These are phyloP conservation scores for Hypoxylon perforatum DNA, from an alignment of 495 filamentous ascomycete species.

Conservation along the genomic window DNA sequence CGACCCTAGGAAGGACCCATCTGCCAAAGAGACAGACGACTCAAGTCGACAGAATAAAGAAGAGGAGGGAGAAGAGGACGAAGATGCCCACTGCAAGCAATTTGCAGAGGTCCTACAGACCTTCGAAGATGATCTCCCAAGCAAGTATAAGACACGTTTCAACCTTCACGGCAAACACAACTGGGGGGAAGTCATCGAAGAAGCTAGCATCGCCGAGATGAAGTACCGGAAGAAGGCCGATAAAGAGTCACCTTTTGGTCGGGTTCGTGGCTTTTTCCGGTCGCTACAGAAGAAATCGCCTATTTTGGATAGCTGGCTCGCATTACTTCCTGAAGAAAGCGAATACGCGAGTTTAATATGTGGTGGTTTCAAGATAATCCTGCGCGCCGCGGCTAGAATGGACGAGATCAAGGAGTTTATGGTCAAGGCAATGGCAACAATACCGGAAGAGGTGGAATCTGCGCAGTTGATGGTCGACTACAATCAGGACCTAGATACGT, in stretches of 20 bases:
- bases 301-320: constrained; percentile 1
- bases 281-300: constrained; percentile 14
- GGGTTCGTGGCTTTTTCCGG: constrained; percentile 9
- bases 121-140: constrained; percentile 1
- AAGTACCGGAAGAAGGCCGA: constrained; percentile 12
- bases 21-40: neutral
- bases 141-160: constrained; percentile 7
- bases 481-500: constrained; percentile 10
- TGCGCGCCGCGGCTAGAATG: constrained; percentile 19
- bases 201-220: constrained; percentile 16
- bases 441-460: constrained; percentile 16
- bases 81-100: constrained; percentile 1
- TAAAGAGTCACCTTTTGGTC: constrained; percentile 17
- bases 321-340: constrained; percentile 9
- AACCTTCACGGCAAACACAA: constrained; percentile 4
- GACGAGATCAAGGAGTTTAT: constrained; percentile 17
- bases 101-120: neutral
- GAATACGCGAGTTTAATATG: constrained; percentile 16
- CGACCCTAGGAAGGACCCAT: neutral
- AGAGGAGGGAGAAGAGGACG: too few relatives aligned
- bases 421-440: constrained; percentile 10
- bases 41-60: neutral
- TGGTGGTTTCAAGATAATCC: constrained; percentile 16
- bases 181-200: constrained; percentile 2
- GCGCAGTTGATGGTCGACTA: constrained; percentile 21